Conservation (phyloP, 2,329 filamentous ascomycete genomes). For the Cercospora brassicicola region DNA sequence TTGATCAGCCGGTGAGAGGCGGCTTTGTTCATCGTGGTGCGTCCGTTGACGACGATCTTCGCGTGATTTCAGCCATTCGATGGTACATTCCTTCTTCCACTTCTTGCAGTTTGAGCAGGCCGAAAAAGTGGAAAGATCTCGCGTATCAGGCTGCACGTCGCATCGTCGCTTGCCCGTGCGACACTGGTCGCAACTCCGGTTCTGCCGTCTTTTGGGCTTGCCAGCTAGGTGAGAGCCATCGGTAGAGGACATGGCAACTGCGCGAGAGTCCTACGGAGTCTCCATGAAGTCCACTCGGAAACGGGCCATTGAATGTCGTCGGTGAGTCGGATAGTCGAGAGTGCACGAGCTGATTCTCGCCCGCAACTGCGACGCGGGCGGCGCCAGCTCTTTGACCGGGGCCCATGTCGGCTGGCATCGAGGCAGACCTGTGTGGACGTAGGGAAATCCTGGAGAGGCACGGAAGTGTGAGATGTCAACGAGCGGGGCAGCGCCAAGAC, state of each 20-base stretch:
- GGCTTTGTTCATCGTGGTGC: background rate
- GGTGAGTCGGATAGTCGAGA: background rate
- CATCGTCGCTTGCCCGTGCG: constrained; percentile 19
- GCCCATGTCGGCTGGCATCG: constrained; percentile 4
- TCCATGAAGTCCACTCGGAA: background rate
- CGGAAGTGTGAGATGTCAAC: background rate
- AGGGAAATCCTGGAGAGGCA: constrained; percentile 3
- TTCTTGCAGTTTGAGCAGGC: constrained; percentile 19
- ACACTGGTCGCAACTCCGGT: constrained; percentile 22
- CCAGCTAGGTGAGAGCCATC: constrained; percentile 11
- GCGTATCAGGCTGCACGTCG: constrained; percentile 12
- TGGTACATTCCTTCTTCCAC: constrained; percentile 21
- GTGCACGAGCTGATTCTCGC: background rate
- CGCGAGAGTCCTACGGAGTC: background rate
- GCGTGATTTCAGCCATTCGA: constrained; percentile 19
- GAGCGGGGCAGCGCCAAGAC: background rate
- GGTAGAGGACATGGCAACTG: constrained; percentile 6
- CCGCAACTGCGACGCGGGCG: background rate
- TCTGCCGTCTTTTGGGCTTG: constrained; percentile 18
- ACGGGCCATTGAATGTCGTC: background rate
- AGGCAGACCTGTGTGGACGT: background rate
- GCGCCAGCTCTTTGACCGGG: background rate
- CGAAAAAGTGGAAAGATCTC: constrained; percentile 11
- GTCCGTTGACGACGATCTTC: constrained; percentile 8
- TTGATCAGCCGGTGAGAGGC: background rate